Percentiles rank a stretch among this genome's conserved stretches.
Evolutionary conservation across 2,329 filamentous ascomycete species (phyloP).

Genomic region (Oidium heveae): DNA sequence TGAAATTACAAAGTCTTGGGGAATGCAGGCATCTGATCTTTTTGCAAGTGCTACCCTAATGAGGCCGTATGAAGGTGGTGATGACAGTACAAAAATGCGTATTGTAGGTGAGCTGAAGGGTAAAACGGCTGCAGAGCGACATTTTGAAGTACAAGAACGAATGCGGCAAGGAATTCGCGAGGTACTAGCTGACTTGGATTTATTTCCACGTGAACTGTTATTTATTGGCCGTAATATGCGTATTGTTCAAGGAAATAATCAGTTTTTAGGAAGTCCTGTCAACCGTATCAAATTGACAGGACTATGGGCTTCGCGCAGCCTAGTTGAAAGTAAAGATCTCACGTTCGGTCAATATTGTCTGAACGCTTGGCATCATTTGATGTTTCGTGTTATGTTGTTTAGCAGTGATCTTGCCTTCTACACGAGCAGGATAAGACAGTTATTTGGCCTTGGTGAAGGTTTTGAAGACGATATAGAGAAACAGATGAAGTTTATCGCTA

Average conservation of each 20-base stretch:
- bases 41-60: conserved; percentile 80
- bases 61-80: conserved; percentile 72
- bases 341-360: conserved; percentile 33
- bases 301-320: conserved; percentile 59
- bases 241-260: conserved; percentile 51
- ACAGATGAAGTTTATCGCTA: conserved; percentile 67
- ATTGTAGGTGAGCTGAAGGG: conserved; percentile 27
- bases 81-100: conserved; percentile 37
- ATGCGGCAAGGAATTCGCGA: conserved; percentile 38
- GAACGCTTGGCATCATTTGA: conserved; percentile 50
- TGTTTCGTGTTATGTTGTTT: conserved; percentile 60
- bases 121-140: conserved; percentile 27
- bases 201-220: conserved; percentile 44
- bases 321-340: conserved; percentile 50
- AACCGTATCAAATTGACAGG: conserved; percentile 88
- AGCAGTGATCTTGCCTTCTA: conserved; percentile 64
- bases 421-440: conserved; percentile 52
- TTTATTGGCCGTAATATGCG: conserved; percentile 50
- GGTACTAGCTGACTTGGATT: conserved; percentile 40
- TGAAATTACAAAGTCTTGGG: conserved; percentile 55
- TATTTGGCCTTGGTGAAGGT: conserved; percentile 48
- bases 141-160: conserved; percentile 54
- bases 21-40: conserved; percentile 66
- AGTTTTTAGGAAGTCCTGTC: conserved; percentile 46
- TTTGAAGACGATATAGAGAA: conserved; percentile 91